Conservation (phyloP, 2,329 filamentous ascomycete species). For the Trichoderma harzianum region DNA sequence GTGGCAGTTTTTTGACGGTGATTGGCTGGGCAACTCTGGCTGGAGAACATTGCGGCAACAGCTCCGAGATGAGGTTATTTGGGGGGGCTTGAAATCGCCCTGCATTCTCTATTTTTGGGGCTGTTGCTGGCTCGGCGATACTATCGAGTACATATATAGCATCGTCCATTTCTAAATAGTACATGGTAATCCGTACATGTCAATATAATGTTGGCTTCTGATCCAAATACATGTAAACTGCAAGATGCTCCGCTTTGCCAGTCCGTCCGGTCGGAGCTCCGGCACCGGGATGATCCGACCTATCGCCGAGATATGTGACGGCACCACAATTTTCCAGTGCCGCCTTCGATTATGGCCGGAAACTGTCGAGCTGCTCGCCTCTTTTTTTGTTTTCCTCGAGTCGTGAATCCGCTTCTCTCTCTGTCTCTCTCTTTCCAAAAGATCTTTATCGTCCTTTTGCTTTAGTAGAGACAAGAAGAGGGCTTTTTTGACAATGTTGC, state of each 20-base stretch:
- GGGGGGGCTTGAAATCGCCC: not conserved
- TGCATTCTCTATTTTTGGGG: not conserved
- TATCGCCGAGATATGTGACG: conserved; percentile 23
- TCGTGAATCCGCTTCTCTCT: not conserved
- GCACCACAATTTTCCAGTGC: conserved; percentile 10
- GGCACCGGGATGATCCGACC: conserved; percentile 23
- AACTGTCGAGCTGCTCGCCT: not conserved
- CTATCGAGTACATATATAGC: not conserved
- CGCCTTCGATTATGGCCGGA: not conserved
- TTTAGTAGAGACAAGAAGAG: not conserved
- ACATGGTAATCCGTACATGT: not conserved
- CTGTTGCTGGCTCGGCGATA: not conserved
- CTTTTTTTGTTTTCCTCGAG: not conserved
- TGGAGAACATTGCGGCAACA: not conserved
- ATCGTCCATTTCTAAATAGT: not conserved
- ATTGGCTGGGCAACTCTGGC: not conserved
- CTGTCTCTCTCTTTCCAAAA: not conserved
- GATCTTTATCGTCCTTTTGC: not conserved
- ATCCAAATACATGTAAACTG: not conserved
- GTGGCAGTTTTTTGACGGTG: not conserved
- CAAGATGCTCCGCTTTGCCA: not conserved
- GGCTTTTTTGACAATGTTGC: conserved; percentile 31
- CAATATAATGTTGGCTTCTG: not conserved
- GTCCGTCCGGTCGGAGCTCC: conserved; percentile 13
- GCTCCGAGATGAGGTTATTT: not conserved